A percentile compares a stretch with the other conserved stretches of the same genome.
Evolutionary conservation across 1,284 basidiomycete genomes (phyloP).

Genomic region (Moniliella sp.): DNA sequence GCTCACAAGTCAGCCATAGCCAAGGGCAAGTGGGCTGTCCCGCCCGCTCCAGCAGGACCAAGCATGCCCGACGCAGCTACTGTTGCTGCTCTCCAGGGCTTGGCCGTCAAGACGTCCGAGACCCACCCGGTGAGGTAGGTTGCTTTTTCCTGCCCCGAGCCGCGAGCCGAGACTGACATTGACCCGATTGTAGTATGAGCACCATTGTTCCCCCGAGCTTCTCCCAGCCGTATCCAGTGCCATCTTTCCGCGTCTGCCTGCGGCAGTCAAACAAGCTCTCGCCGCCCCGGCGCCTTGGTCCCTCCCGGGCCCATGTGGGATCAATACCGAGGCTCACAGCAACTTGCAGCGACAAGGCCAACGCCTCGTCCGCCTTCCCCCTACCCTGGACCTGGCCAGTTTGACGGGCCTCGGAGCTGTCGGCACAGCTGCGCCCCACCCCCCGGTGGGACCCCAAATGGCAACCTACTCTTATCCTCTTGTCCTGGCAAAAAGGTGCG

Average conservation of each 20-base stretch:
- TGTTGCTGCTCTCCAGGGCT: not conserved
- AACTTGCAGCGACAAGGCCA: not conserved
- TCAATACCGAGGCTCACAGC: not conserved
- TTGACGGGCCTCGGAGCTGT: constrained; percentile 5
- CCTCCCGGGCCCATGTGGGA: not conserved
- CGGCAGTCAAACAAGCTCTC: not conserved
- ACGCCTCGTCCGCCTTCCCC: not conserved
- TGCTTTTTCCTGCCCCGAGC: no score
- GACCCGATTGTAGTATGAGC: not conserved
- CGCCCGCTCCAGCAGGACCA: not conserved
- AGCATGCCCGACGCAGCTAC: no score
- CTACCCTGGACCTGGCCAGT: no score
- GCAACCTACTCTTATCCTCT: constrained; percentile 72
- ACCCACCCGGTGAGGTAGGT: constrained; percentile 29
- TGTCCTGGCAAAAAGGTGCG: constrained; percentile 94
- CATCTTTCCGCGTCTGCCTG: not conserved
- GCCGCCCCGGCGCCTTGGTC: no score
- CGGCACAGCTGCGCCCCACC: no score
- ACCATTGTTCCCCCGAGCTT: not conserved
- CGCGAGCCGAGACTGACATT: no score
- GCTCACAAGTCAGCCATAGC: not conserved
- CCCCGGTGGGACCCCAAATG: no score
- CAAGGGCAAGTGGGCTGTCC: constrained; percentile 7
- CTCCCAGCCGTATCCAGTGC: not conserved
- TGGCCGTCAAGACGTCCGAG: constrained; percentile 20